These are phyloP conservation scores for Pleoardoris graminearum DNA, from an alignment of 2,329 filamentous ascomycete genomes.

Conservation along the genomic window DNA sequence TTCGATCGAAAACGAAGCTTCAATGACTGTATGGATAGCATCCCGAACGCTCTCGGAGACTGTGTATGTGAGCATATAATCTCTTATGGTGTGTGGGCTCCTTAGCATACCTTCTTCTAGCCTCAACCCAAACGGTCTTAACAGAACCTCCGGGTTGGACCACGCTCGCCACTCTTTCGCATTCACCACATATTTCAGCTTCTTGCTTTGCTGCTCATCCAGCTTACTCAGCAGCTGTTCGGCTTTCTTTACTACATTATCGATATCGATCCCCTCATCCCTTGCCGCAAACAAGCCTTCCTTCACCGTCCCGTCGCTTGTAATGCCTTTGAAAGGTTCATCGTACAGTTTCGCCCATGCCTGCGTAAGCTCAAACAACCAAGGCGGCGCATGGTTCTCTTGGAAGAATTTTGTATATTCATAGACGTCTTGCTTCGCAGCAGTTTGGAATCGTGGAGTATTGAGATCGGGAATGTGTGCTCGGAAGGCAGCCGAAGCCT, in stretches of 20 bases:
- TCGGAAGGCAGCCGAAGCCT: constrained; percentile 52
- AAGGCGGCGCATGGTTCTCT: constrained; percentile 62
- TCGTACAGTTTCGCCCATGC: constrained; percentile 47
- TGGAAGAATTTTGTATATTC: constrained; percentile 66
- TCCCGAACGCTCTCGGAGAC: constrained; percentile 36
- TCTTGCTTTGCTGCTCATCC: constrained; percentile 53
- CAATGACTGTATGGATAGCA: constrained; percentile 60
- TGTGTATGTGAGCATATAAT: constrained; percentile 8
- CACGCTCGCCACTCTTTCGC: constrained; percentile 72
- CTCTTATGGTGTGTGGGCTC: background rate
- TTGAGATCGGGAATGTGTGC: constrained; percentile 65
- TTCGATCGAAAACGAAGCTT: constrained; percentile 65
- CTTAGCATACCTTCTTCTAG: constrained; percentile 60
- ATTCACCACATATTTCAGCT: constrained; percentile 65
- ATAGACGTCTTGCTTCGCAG: constrained; percentile 65
- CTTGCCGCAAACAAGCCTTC: constrained; percentile 61
- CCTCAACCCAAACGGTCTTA: constrained; percentile 69
- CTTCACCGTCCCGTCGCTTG: constrained; percentile 64
- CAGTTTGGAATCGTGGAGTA: constrained; percentile 63
- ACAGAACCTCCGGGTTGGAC: constrained; percentile 74
- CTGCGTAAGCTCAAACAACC: constrained; percentile 55
- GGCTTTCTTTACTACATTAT: constrained; percentile 58
- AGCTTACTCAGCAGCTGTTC: constrained; percentile 54
- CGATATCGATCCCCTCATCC: constrained; percentile 66
- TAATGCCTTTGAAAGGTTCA: constrained; percentile 73